Evolutionary conservation across 2,329 filamentous ascomycete genomes (phyloP).

Genomic region (Ambrosiella beaveri): DNA sequence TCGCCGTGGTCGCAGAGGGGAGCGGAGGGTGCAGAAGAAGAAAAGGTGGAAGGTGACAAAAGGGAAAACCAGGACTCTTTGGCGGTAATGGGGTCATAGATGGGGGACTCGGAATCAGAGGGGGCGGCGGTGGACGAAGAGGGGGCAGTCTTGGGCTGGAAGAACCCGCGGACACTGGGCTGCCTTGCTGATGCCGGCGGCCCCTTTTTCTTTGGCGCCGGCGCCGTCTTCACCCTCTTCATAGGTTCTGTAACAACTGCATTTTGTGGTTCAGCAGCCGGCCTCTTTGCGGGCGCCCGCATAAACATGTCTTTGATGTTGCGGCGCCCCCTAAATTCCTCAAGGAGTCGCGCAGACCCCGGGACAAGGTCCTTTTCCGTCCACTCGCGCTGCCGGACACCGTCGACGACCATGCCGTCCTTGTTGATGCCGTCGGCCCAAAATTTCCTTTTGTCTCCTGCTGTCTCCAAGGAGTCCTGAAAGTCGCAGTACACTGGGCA

Average conservation of each 20-base stretch:
- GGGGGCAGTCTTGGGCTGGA: conserved; percentile 38
- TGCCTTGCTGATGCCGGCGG: conserved; percentile 29
- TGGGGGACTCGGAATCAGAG: conserved; percentile 19
- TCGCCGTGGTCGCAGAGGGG: conserved; percentile 81
- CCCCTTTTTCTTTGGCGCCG: conserved; percentile 16
- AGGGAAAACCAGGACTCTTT: conserved; percentile 79
- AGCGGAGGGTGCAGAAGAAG: conserved; percentile 40
- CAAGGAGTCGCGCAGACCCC: conserved; percentile 65
- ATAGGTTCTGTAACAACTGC: not conserved
- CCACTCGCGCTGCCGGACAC: conserved; percentile 50
- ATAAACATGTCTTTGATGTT: conserved; percentile 91
- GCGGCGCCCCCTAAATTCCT: conserved; percentile 69
- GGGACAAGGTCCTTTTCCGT: conserved; percentile 48
- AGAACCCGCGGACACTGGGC: conserved; percentile 51
- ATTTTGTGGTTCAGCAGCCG: not conserved
- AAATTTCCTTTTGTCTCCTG: conserved; percentile 33
- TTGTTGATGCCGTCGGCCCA: conserved; percentile 60
- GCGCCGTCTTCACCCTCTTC: conserved; percentile 3
- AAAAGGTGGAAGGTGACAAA: conserved; percentile 27
- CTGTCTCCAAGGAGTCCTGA: conserved; percentile 43
- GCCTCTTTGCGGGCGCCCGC: not conserved
- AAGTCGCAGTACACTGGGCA: conserved; percentile 77
- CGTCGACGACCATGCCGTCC: conserved; percentile 49
- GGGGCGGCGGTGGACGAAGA: conserved; percentile 10
- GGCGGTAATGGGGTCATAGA: conserved; percentile 50